Base-by-base conservation (phyloP, 2,329 filamentous ascomycete genomes). In the Paraconiothyrium brasiliense region DNA sequence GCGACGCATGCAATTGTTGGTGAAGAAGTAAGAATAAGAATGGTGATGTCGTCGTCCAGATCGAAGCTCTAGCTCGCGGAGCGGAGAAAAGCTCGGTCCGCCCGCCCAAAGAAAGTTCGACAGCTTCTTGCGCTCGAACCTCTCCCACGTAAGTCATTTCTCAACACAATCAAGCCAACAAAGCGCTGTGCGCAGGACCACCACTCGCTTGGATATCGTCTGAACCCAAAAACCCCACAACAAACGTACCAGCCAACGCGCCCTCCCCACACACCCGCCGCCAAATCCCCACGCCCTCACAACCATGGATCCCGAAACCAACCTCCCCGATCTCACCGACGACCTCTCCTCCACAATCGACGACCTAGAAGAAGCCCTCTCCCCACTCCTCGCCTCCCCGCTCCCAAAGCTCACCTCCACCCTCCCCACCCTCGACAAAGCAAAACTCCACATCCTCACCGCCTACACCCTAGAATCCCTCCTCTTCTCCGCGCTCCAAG, bases 401-500 rank as follows among this genome's bases (percentile, higher is more conserved):
- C 81, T 97, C 47, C 83, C 87, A 54, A 87, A 90, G 44, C 86
- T 88, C 59, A 88, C 92, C 5, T 89, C 88, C 58, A 93, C 93
- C 75, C 84, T 98, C 8, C 94, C 94, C 1, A 85, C 98, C n/a
- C 85, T 99, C 63, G 94, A 98, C 83, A 94, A 93, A 81, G 93
- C 95, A 8, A 97, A 98, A 81, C 88, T 97, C 62, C 93, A 96
- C 76, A 90, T 95, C n/a, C 84, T 97, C 22, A 85, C 90, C 55
- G 91, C 93, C 20, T 99, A 98, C 78, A 87, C 94, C 0, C 90
- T 99, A 65, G 94, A 98, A 74, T 96, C 94, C 0, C 83, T 97
- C 10, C 82, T 99, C 8, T 98, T 97, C 79, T 91, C 91, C 56
- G 90, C 91, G 64, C 84, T 99, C 24, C 89, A 90, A 64, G 85